Percentiles rank a stretch among this genome's conserved stretches.
Conservation (phyloP, 2,329 filamentous ascomycete genomes). For the Fusarium tupiense region DNA sequence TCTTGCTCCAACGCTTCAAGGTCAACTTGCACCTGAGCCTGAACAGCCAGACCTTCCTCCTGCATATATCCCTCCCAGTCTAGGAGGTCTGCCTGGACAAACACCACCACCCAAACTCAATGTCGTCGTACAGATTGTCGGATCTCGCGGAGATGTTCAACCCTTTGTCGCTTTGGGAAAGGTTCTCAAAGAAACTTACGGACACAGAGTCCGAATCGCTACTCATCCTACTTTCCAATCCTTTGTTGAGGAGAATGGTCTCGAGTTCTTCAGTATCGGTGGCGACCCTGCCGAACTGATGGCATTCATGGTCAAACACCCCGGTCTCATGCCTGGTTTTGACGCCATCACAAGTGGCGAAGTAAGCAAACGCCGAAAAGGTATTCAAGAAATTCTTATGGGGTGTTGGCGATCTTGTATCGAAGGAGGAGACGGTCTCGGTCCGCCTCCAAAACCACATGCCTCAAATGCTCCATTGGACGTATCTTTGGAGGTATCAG, state of each 20-base stretch:
- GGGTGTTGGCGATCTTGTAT: conserved; percentile 90
- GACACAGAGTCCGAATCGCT: conserved; percentile 77
- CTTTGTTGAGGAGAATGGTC: conserved; percentile 74
- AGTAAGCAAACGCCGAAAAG: conserved; percentile 76
- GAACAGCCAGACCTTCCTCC: conserved; percentile 63
- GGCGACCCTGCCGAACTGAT: conserved; percentile 80
- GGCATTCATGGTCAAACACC: conserved; percentile 93
- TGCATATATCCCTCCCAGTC: conserved; percentile 76
- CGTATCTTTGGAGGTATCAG: conserved; percentile 46
- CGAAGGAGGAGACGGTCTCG: conserved; percentile 76
- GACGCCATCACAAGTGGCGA: conserved; percentile 81
- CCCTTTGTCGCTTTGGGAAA: conserved; percentile 78
- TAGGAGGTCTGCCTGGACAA: conserved; percentile 71
- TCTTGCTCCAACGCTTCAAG: conserved; percentile 70
- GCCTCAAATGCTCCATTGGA: conserved; percentile 58
- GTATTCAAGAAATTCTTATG: conserved; percentile 81
- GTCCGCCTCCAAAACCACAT: conserved; percentile 59
- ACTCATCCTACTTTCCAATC: conserved; percentile 75
- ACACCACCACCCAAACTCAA: conserved; percentile 69
- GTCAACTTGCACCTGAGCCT: conserved; percentile 63
- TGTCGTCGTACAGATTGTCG: conserved; percentile 79
- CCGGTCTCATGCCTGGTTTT: conserved; percentile 84
- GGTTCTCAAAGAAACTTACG: conserved; percentile 69
- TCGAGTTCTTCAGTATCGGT: conserved; percentile 82
- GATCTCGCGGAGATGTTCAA: conserved; percentile 79